These are phyloP conservation scores for Papilionanthe hybrid DNA, from an alignment of 116 monocot genomes.

Conservation along the genomic window DNA sequence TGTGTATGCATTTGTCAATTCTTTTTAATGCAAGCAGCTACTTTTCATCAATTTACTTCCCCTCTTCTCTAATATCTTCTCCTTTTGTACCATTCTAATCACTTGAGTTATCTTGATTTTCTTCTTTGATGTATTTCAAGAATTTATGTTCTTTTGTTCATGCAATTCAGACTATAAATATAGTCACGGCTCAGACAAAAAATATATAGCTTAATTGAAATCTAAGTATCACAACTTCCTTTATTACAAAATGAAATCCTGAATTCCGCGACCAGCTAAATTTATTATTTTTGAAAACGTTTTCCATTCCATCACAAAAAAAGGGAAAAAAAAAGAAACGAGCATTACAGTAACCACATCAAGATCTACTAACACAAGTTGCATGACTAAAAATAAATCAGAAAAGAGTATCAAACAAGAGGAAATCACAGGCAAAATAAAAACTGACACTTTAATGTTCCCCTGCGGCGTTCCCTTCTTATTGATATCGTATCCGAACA, in stretches of 20 bases:
- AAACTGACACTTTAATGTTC: conserved; percentile 75
- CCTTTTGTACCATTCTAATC: no score
- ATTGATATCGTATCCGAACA: conserved; percentile 95
- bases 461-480: conserved; percentile 86
- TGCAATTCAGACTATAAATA: no score
- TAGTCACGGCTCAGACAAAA: no score
- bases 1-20: no score
- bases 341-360: background rate
- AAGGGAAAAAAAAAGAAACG: background rate
- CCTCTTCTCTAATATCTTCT: no score
- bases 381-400: background rate
- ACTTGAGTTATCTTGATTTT: no score
- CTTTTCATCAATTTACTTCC: no score
- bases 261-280: background rate
- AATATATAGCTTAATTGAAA: background rate
- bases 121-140: no score
- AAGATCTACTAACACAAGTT: background rate
- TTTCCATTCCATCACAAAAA: background rate
- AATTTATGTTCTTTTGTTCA: no score
- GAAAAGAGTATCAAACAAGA: background rate
- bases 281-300: background rate
- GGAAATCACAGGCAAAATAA: background rate
- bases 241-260: background rate
- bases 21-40: no score
- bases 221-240: background rate